These are phyloP conservation scores for Calonectria crousiana DNA, from an alignment of 2,329 filamentous ascomycete species.

Conservation along the genomic window DNA sequence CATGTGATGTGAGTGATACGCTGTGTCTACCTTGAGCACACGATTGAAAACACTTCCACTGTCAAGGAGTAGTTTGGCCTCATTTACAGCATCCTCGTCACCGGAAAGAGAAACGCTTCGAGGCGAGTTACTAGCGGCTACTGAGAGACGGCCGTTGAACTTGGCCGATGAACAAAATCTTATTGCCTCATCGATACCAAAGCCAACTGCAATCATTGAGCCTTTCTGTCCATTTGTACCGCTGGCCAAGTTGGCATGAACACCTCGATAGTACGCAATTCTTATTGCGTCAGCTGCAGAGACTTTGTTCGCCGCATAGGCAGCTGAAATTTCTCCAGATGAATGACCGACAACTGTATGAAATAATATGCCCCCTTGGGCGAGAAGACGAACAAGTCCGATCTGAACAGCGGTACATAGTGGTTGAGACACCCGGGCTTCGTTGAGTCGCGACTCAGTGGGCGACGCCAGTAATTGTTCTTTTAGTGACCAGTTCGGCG, in stretches of 20 bases:
- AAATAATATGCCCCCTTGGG: constrained; percentile 48
- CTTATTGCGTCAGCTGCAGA: constrained; percentile 38
- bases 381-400: constrained; percentile 43
- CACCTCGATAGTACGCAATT: constrained; percentile 32
- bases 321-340: constrained; percentile 64
- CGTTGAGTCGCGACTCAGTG: constrained; percentile 1
- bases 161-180: too few species aligned
- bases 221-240: constrained; percentile 9
- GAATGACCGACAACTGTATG: constrained; percentile 60
- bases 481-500: constrained; percentile 38
- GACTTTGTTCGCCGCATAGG: constrained; percentile 61
- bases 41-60: too few species aligned
- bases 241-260: background rate
- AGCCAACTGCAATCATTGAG: too few species aligned
- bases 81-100: too few species aligned
- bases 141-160: too few species aligned
- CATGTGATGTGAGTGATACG: too few species aligned
- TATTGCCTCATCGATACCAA: too few species aligned
- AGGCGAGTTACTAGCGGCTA: too few species aligned
- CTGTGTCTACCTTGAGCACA: too few species aligned
- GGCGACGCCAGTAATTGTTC: constrained; percentile 5
- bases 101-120: too few species aligned
- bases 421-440: constrained; percentile 47
- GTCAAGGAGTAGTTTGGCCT: too few species aligned
- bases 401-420: constrained; percentile 47